Evolutionary conservation across 2,329 filamentous ascomycete species (phyloP).

Genomic region (Trichoderma asperellum): DNA sequence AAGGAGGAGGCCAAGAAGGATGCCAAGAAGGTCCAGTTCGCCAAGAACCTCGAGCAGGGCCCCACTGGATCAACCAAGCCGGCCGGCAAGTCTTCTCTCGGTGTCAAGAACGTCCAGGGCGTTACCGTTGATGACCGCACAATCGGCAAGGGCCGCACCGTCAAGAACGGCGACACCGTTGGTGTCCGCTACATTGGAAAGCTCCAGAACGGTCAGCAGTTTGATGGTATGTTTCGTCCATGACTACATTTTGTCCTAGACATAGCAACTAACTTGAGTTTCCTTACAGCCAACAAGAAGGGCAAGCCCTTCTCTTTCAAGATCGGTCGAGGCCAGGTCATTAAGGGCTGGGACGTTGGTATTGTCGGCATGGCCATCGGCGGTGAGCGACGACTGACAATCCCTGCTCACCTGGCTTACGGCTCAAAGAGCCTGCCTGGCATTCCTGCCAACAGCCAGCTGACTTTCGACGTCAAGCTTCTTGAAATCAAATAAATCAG

Average conservation of each 20-base stretch:
- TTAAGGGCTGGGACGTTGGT: slow-evolving; percentile 98
- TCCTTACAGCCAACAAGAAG: slow-evolving; percentile 85
- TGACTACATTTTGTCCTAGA: slow-evolving; percentile 31
- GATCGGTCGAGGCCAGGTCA: slow-evolving; percentile 91
- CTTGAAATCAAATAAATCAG: slow-evolving; percentile 74
- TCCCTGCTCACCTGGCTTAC: slow-evolving; percentile 86
- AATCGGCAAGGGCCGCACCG: slow-evolving; percentile 78
- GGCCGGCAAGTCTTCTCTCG: slow-evolving; percentile 54
- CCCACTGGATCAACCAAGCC: slow-evolving; percentile 70
- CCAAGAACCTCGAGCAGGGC: slow-evolving; percentile 97
- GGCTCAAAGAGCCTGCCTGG: slow-evolving; percentile 80
- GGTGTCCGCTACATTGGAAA: slow-evolving; percentile 99
- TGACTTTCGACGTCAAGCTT: slow-evolving; percentile 91
- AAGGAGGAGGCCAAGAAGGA: slow-evolving; percentile 66
- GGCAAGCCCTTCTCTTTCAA: slow-evolving; percentile 97
- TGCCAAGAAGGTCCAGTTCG: slow-evolving; percentile 94
- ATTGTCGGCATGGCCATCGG: slow-evolving; percentile 90
- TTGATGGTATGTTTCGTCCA: slow-evolving; percentile 71
- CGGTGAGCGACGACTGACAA: slow-evolving; percentile 88
- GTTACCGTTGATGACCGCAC: slow-evolving; percentile 97
- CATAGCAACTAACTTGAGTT: slow-evolving; percentile 22
- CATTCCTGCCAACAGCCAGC: slow-evolving; percentile 87
- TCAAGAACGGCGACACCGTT: slow-evolving; percentile 88
- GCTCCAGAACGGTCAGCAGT: slow-evolving; percentile 90
- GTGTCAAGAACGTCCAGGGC: slow-evolving; percentile 80